Conservation (phyloP, 495 filamentous ascomycete species). For the Acidiella bohemica region DNA sequence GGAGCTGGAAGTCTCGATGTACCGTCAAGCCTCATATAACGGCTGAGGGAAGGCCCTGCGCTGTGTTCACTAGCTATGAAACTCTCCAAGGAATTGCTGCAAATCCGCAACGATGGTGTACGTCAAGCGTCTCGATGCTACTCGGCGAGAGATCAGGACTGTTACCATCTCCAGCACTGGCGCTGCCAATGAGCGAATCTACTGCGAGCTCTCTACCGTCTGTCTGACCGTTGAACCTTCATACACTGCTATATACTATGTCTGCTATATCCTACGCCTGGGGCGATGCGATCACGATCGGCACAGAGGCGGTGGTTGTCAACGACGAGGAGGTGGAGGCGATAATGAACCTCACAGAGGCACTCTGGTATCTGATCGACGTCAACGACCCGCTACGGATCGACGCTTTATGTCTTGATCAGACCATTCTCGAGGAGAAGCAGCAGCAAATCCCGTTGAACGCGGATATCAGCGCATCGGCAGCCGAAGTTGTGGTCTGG, state of each 20-base stretch:
- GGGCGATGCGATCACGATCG: conserved; percentile 4
- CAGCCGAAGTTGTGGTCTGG: too few species aligned
- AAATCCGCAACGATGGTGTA: too few species aligned
- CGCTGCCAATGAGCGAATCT: background rate
- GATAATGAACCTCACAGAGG: background rate
- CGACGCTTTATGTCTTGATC: conserved; percentile 13
- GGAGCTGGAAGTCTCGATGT: too few species aligned
- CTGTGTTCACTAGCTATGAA: too few species aligned
- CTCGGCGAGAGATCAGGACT: too few species aligned
- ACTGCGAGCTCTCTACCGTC: background rate
- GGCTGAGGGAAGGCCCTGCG: too few species aligned
- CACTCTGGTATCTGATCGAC: background rate
- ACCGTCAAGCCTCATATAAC: too few species aligned
- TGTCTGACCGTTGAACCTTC: background rate
- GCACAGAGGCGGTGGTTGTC: background rate
- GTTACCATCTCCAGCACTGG: too few species aligned
- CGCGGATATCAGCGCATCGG: too few species aligned
- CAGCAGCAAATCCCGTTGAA: conserved; percentile 15
- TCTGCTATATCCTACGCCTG: conserved; percentile 10
- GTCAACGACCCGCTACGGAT: background rate
- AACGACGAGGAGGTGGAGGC: background rate
- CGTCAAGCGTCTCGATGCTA: too few species aligned
- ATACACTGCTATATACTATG: too few species aligned
- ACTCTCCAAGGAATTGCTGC: too few species aligned
- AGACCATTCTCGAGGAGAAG: conserved; percentile 13